Base-by-base conservation (phyloP, 495 filamentous ascomycete species). In the Hypoxylon lenormandii region DNA sequence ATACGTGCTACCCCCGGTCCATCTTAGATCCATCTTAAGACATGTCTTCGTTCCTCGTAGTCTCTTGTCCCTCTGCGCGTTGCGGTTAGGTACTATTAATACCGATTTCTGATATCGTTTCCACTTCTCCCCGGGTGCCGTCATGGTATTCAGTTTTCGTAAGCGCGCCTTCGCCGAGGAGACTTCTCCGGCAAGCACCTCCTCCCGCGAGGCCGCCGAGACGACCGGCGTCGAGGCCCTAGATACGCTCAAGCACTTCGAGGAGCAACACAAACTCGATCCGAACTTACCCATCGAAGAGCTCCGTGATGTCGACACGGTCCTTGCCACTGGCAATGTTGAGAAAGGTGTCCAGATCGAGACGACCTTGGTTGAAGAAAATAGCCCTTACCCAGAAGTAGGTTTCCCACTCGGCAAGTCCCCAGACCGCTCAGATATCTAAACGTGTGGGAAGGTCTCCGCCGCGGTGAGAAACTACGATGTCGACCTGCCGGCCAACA, bases 351-450 rank as follows among this genome's bases (percentile, higher is more conserved):
- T 81, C 43, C 83, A 81, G 43, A 79, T 90, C 52, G 85, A 87
- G 45, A 79, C 84, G 46, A 85, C 86, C 33, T 69, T 91, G 18
- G 76, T 88, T 37, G 82, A 83, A 56, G 88, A 92, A 42, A 84
- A 91, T 70, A 91, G 88, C 18, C 88, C 88, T 15, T 92, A 92
- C 63, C 87, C 88, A 40, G 87, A 91, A 78, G 89, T 87, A 77
- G 64, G 75, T 60, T 48, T 68, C 64, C 51, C 71, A 70, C 11
- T 74, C 72, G 16, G 64, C 64, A 15, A 19, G 33, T 53, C n/a
- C 61, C 33, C 4, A 18, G 30, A 13, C 23, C 58, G 78, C 0
- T 79, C 74, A 23, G 72, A 78, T 16, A 76, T 79, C 11, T 81
- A 79, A 70, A 60, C 45, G 3, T 42, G 68, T 33, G 36, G 26